Evolutionary conservation across 164 flowering plant species (phyloP), one percentile per base, ranked within the genome.

Genomic region (Sextonia rubra): DNA sequence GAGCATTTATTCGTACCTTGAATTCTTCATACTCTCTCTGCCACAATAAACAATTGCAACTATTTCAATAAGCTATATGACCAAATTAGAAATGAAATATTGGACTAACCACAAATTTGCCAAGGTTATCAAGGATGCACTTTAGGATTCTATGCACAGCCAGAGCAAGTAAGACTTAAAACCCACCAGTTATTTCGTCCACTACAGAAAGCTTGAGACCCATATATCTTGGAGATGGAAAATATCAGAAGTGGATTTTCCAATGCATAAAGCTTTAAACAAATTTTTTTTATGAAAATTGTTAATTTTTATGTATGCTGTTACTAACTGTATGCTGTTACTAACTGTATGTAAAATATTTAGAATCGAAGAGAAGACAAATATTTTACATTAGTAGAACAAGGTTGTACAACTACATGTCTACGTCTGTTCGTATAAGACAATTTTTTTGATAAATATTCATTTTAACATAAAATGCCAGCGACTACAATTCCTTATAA

Each of bases 11-110:
- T 23, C 97, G 81, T 47, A 94, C 87, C 84, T 92, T 94, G 69
- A 89, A 94, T 80, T 94, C 98, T 81, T 94, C 97, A 78, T 94
- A 94, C 78, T 92, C 97, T 76, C 98, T 89, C 98, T 94, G 91
- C 25, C 68, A 55, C 48, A 60, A 32, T 75, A 73, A 37, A n/a
- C 23, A 11, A 66, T 44, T 17, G 24, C 58, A 52, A 52, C 44
- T 9, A 1, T 27, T 14, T 17, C 20, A 27, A 5, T 52, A 14
- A 27, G 30, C 5, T 18, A 27, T 25, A 15, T 12, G 44, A 29
- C 20, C 29, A 27, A 32, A 15, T 6, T 18, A 15, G 44, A 64
- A 18, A 64, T 1, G 24, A 32, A 20, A 27, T 8, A 64, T 14
- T 27, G 58, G n/a, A 18, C n/a, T 52, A 0, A 52, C 12, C 20